Percentiles rank a stretch among this genome's conserved stretches.
Evolutionary conservation across 148 eudicot genomes (phyloP).

Genomic region (Polygonum maritimum): DNA sequence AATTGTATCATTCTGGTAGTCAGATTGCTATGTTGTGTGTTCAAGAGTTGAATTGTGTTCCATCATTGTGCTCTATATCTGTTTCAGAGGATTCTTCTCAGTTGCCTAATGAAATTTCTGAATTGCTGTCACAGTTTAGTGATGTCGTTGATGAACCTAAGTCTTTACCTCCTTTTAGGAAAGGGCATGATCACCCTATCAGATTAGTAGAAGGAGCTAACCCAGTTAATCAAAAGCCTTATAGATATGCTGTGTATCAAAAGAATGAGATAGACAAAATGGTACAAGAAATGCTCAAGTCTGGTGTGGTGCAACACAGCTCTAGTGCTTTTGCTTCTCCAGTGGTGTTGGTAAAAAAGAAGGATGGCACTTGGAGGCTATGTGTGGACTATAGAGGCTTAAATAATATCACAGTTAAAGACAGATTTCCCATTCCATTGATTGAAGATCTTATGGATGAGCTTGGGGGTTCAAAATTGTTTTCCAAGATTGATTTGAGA

Average conservation of each 20-base stretch:
- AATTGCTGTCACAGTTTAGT: no score
- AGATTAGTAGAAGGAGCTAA: neutral
- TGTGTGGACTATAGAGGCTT: neutral
- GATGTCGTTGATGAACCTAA: neutral
- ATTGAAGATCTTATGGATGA: neutral
- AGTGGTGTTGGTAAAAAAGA: neutral
- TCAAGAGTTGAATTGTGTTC: neutral
- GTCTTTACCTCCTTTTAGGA: neutral
- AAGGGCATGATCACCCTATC: neutral
- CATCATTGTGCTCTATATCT: no score
- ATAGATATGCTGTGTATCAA: no score
- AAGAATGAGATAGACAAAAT: neutral
- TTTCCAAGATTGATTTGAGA: neutral
- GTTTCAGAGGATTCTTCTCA: neutral
- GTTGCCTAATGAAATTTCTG: neutral
- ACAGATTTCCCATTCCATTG: neutral
- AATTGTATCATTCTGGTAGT: rapidly evolving
- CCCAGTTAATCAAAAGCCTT: neutral
- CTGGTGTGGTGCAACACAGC: neutral
- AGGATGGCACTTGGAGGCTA: neutral
- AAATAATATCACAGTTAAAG: neutral
- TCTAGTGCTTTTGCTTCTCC: neutral
- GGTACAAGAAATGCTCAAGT: neutral
- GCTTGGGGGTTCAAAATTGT: neutral
- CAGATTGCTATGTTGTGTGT: neutral